Conservation (phyloP, 108 stramenopile genomes). For the Aurantiochytrium sp. region DNA sequence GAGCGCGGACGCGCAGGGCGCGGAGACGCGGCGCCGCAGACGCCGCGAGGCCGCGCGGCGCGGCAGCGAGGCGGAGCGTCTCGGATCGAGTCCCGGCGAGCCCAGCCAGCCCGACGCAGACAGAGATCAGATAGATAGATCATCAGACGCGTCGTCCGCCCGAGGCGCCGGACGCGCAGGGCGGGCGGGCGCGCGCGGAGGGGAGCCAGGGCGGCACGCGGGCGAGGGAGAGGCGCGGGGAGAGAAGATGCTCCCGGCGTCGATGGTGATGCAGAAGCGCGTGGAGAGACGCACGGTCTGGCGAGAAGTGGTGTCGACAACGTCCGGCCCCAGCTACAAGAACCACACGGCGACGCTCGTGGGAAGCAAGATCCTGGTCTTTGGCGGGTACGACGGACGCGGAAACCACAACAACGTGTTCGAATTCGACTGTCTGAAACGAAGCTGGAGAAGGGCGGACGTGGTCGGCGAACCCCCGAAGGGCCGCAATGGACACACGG, state of each 20-base stretch:
- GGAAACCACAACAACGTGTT: conserved; percentile 72
- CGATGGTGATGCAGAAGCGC: neutral
- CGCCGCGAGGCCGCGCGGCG: too few relatives aligned
- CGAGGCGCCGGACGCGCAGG: too few relatives aligned
- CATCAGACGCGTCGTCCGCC: too few relatives aligned
- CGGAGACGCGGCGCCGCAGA: too few relatives aligned
- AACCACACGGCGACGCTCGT: conserved; percentile 32
- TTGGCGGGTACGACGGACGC: conserved; percentile 86
- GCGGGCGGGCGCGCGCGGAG: too few relatives aligned
- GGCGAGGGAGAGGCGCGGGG: neutral
- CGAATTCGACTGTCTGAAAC: neutral
- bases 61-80: too few relatives aligned
- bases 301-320: neutral
- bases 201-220: too few relatives aligned
- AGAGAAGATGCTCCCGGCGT: neutral
- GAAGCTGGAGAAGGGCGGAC: neutral
- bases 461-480: conserved; percentile 46
- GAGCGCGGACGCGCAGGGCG: too few relatives aligned
- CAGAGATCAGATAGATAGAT: too few relatives aligned
- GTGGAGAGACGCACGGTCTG: neutral
- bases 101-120: too few relatives aligned
- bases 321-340: neutral
- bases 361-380: conserved; percentile 62
- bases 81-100: too few relatives aligned
- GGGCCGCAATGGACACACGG: conserved; percentile 84